Evolutionary conservation across 2,329 filamentous ascomycete species (phyloP), one percentile per base, ranked within the genome.

Genomic region (Clarireedia monteithiana): DNA sequence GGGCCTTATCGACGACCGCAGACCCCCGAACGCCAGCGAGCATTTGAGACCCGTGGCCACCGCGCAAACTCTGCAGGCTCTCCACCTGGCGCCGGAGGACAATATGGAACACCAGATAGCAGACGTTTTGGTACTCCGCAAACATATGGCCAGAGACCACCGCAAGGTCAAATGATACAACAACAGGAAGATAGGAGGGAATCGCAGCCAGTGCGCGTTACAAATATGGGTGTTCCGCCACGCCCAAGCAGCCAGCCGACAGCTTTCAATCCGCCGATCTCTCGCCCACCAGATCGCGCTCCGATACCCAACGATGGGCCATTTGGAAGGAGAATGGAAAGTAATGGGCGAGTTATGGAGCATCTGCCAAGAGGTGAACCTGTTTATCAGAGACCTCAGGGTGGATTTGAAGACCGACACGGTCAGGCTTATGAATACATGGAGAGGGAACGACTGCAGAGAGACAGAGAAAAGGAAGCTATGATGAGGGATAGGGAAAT

Each of bases 11-110:
- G 85, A 59, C 77, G 86, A 58, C 86, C 86, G 2, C 83, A 88
- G 57, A 90, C 86, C 0, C 87, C 87, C n/a, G 86, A 90, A 46
- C 83, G 84, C 59, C 75, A 78, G 48, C 77, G 81, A 64, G 73
- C 74, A 55, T 81, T 82, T 71, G 75, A 83, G 69, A 61, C 56
- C 48, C 66, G 54, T 64, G 73, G 62, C 68, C 71, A 63, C 67
- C 66, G 60, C 75, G 59, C 72, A 24, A 69, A 66, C 39, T 68
- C 63, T 53, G 65, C 62, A 45, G 65, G 63, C 12, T 70, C 66
- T 34, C 68, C 65, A 24, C 71, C 40, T 72, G 78, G 64, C 73
- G 71, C 24, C 70, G 71, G 58, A 72, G 71, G 59, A 72, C 67
- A 58, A 66, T 77, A 62, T 73, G 72, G 53, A 69, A 83, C 81